Conservation (phyloP, 2,329 filamentous ascomycete species). For the Diaporthe vexans region DNA sequence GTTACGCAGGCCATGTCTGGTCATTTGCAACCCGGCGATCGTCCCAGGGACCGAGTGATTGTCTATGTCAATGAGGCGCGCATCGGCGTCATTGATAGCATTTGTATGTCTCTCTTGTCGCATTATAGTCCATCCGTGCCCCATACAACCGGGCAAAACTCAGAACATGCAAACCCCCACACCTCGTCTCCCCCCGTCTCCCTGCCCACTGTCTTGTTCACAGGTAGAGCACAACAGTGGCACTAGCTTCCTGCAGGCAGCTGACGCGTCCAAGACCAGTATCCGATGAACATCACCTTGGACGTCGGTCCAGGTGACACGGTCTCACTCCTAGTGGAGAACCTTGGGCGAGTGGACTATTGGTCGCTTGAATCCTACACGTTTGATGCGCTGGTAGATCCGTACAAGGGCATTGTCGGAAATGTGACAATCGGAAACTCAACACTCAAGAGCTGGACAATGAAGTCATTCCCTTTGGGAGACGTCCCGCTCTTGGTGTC, state of each 20-base stretch:
- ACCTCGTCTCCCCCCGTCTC: too few species aligned
- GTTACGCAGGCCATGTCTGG: constrained; percentile 49
- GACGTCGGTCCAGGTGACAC: constrained; percentile 55
- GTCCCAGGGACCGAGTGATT: constrained; percentile 60
- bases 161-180: neutral
- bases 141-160: neutral
- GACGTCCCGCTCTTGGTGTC: neutral
- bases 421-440: constrained; percentile 56
- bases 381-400: constrained; percentile 57
- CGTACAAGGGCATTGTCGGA: constrained; percentile 60
- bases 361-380: constrained; percentile 37
- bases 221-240: too few species aligned
- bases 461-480: constrained; percentile 26
- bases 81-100: constrained; percentile 61
- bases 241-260: neutral
- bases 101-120: constrained; percentile 49
- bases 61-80: constrained; percentile 60
- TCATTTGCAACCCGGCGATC: constrained; percentile 56
- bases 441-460: constrained; percentile 26
- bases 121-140: neutral
- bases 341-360: constrained; percentile 65
- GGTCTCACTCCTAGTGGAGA: constrained; percentile 62
- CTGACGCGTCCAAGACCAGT: constrained; percentile 21
- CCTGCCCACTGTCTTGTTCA: too few species aligned
- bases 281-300: constrained; percentile 55